phyloP scores from a whole-genome alignment of 345 rosid genomes.

The Raphanus raphanistrum region DNA sequence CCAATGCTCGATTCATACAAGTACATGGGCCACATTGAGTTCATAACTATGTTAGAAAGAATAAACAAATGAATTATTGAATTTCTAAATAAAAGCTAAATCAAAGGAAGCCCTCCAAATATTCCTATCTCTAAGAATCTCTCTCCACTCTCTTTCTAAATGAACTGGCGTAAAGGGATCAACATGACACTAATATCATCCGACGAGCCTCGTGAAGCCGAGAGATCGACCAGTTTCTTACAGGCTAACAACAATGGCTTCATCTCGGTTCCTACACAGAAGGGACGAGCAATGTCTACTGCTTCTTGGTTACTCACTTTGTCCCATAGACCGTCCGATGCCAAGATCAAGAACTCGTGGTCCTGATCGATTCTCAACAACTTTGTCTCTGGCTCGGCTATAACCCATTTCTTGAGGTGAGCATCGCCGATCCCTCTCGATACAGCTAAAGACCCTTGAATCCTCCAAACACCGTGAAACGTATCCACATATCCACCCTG shows the following conservation, averaged over 20 bases:
- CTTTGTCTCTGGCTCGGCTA: constrained; percentile 75
- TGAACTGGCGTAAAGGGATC: constrained; percentile 46
- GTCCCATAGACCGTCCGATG: constrained; percentile 92
- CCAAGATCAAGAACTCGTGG: constrained; percentile 82
- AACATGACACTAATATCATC: constrained; percentile 81
- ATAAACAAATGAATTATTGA: constrained; percentile 33
- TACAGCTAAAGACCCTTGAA: constrained; percentile 81
- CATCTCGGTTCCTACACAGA: constrained; percentile 44
- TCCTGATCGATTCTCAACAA: constrained; percentile 44
- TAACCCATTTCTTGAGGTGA: constrained; percentile 75
- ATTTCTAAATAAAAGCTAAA: not conserved
- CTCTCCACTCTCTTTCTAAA: constrained; percentile 20
- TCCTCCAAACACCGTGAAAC: constrained; percentile 71
- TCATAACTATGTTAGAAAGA: constrained; percentile 29
- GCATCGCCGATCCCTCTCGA: constrained; percentile 87
- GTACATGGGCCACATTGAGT: constrained; percentile 2
- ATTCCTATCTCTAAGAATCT: not conserved
- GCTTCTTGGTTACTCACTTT: constrained; percentile 88
- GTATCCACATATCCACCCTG: constrained; percentile 88
- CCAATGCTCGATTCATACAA: constrained; percentile 27
- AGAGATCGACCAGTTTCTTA: constrained; percentile 63
- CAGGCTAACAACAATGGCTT: constrained; percentile 57
- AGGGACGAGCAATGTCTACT: constrained; percentile 62
- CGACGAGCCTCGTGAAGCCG: constrained; percentile 63
- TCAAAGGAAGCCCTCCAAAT: constrained; percentile 3